Evolutionary conservation across 2,329 filamentous ascomycete species (phyloP).

Genomic region (Magnaporthiopsis rhizophila): DNA sequence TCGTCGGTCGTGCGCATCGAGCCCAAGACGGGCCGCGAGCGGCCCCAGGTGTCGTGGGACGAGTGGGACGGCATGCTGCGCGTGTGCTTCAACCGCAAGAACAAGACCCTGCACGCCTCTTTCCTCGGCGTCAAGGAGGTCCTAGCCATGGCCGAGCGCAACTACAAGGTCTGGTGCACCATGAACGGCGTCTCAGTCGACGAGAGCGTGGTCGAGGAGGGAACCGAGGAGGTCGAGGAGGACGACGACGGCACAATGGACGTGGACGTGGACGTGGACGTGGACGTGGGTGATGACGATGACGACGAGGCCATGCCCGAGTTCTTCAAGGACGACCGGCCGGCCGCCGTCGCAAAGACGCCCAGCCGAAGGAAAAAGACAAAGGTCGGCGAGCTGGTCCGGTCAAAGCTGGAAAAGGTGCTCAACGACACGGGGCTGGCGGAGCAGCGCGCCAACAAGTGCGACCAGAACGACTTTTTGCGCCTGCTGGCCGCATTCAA

Average conservation of each 20-base stretch:
- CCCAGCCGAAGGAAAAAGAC: slow-evolving; percentile 69
- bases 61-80: slow-evolving; percentile 88
- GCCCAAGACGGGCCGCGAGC: slow-evolving; percentile 68
- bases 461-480: slow-evolving; percentile 89
- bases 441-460: slow-evolving; percentile 75
- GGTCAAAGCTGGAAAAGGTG: slow-evolving; percentile 78
- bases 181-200: slow-evolving; percentile 76
- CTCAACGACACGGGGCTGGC: slow-evolving; percentile 73
- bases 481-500: slow-evolving; percentile 77
- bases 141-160: slow-evolving; percentile 73
- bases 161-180: slow-evolving; percentile 86
- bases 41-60: slow-evolving; percentile 82
- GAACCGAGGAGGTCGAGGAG: slow-evolving; percentile 29
- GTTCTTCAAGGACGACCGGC: slow-evolving; percentile 66
- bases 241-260: slow-evolving; percentile 24
- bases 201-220: slow-evolving; percentile 47
- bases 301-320: slow-evolving; percentile 61
- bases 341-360: slow-evolving; percentile 38
- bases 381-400: slow-evolving; percentile 72
- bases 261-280: slow-evolving; percentile 31
- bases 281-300: slow-evolving; percentile 25
- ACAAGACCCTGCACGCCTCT: slow-evolving; percentile 76
- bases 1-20: slow-evolving; percentile 84
- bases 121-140: slow-evolving; percentile 77
- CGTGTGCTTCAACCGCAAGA: slow-evolving; percentile 77